A percentile compares a stretch with the other conserved stretches of the same genome.
Evolutionary conservation across 176 grass and related monocot genomes (phyloP).

Genomic region (Secale cereale): DNA sequence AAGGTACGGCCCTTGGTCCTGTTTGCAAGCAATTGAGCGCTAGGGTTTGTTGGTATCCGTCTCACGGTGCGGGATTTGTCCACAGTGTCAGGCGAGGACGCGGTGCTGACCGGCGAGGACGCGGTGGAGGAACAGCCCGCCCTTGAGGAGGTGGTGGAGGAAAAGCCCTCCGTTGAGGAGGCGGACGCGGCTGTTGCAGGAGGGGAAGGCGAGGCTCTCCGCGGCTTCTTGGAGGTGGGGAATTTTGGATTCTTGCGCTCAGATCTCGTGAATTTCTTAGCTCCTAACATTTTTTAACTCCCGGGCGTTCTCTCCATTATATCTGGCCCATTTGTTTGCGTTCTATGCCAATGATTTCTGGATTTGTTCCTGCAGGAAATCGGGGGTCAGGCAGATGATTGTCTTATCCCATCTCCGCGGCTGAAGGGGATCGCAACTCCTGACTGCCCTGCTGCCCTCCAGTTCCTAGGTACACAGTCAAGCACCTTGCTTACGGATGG

Average conservation of each 20-base stretch:
- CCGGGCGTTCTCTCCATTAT: background rate
- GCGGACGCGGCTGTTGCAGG: background rate
- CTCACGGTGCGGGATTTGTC: conserved; percentile 8
- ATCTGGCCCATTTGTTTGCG: background rate
- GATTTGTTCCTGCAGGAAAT: conserved; percentile 37
- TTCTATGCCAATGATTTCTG: background rate
- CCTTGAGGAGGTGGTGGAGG: background rate
- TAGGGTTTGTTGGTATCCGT: background rate
- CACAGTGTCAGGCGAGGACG: conserved; percentile 21
- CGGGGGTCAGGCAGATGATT: conserved; percentile 29
- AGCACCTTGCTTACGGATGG: background rate
- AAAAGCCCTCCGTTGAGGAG: too few species aligned
- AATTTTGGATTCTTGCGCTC: background rate
- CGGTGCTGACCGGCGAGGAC: background rate
- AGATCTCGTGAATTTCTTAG: background rate
- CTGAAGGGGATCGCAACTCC: conserved; percentile 55
- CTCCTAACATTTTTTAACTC: background rate
- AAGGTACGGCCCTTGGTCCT: conserved; percentile 16
- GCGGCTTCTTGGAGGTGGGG: conserved; percentile 28
- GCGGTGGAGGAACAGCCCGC: background rate
- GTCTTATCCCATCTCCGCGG: conserved; percentile 38
- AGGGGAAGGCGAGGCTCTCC: conserved; percentile 15
- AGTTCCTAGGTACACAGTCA: conserved; percentile 49
- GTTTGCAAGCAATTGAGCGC: background rate
- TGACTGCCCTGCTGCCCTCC: conserved; percentile 44